Base-by-base conservation (phyloP, 2,329 filamentous ascomycete species). In the Tolypocladium tundrense region DNA sequence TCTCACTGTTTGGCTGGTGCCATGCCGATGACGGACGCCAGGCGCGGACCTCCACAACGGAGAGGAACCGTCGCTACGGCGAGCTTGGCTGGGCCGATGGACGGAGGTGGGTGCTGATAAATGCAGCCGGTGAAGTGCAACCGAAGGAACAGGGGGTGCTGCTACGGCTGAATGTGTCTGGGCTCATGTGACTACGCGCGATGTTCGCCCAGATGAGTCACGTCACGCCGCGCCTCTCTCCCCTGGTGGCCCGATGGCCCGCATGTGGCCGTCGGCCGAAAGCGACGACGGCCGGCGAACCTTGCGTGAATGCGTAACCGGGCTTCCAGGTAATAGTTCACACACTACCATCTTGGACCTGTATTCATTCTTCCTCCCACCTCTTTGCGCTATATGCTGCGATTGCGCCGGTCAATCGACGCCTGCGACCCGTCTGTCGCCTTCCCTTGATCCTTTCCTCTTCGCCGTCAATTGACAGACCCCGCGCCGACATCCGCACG, bases 101-200 rank as follows among this genome's bases (percentile, higher is more conserved):
- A 27, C 24, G 24, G 24, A 27, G 24, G 24, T 2, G 24, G 24
- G 24, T 27, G 24, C 24, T 27, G 24, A 27, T 27, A 27, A 27
- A 27, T 27, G 24, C 21, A 24, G 21, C 21, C 21, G 21, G 21
- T 24, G 21, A 24, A 24, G 21, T 1, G 2, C 21, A 24, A 24
- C 2, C 21, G 3, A 31, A 31, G 6, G 27, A 31, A 31, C 27
- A 31, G 5, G 27, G 27, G 27, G 31, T 33, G 31, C 6, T 33
- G 31, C 31, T 33, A 7, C 31, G 31, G 27, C 27, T 31, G 4
- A 31, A 31, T 31, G 27, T 5, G 27, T 6, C 27, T 31, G 27
- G 27, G 45, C 31, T 56, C 66, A 68, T 68, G 67, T 68, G 67
- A 68, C 66, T 66, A 65, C 64, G 67, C 66, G 67, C 60, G 53